Conservation (phyloP, 1,284 basidiomycete genomes). For the Mycena citricolor region DNA sequence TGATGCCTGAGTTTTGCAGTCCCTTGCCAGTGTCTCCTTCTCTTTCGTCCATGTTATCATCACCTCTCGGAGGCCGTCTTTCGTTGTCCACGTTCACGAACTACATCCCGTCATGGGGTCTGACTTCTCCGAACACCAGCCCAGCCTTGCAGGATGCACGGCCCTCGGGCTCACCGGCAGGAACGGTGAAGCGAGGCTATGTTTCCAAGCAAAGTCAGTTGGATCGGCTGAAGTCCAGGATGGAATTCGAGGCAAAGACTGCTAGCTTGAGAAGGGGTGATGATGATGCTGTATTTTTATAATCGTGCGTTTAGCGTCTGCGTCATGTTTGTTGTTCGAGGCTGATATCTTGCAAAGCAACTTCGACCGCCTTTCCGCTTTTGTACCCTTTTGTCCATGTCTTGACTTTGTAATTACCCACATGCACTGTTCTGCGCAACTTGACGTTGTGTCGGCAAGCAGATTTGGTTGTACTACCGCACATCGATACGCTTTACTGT, state of each 20-base stretch:
- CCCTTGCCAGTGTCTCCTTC: slow-evolving; percentile 32
- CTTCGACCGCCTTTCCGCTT: slow-evolving; percentile 17
- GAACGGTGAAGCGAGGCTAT: slow-evolving; percentile 35
- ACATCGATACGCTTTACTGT: too few species aligned
- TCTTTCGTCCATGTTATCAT: slow-evolving; percentile 48
- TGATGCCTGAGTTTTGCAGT: too few species aligned
- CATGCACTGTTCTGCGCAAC: not conserved
- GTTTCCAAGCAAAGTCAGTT: slow-evolving; percentile 65
- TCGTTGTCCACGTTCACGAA: slow-evolving; percentile 52
- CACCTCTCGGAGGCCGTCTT: slow-evolving; percentile 51
- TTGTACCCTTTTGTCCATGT: slow-evolving; percentile 25
- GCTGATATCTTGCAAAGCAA: slow-evolving; percentile 5
- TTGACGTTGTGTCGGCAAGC: slow-evolving; percentile 5
- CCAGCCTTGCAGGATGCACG: slow-evolving; percentile 23
- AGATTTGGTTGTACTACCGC: too few species aligned
- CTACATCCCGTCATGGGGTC: slow-evolving; percentile 49
- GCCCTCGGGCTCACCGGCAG: slow-evolving; percentile 12
- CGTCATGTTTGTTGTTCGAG: not conserved
- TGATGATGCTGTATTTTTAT: slow-evolving; percentile 42
- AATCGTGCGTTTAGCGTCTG: slow-evolving; percentile 31
- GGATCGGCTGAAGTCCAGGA: slow-evolving; percentile 52
- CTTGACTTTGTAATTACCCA: slow-evolving; percentile 11
- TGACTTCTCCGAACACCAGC: slow-evolving; percentile 39
- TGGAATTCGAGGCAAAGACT: slow-evolving; percentile 39
- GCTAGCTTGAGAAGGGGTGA: slow-evolving; percentile 33